Evolutionary conservation across 108 stramenopile genomes (phyloP), one percentile per base, ranked within the genome.

Genomic region (Nitzschia inconspicua): DNA sequence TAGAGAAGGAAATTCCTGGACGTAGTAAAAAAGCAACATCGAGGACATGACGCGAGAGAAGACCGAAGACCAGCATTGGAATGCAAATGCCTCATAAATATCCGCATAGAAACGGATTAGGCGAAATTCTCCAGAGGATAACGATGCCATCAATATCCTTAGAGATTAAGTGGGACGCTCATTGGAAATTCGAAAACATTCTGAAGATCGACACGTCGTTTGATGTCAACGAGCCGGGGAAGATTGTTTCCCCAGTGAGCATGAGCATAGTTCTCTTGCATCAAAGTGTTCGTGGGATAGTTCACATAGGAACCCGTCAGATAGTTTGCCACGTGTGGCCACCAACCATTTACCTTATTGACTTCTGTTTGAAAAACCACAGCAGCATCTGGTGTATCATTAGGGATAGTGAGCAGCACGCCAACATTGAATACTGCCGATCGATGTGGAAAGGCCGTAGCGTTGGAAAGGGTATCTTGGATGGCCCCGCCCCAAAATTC

Each of bases 401-500:
- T 40, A 13, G 63, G 70, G 6, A 64, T 35, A 19, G 51, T 19
- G n/a, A 71, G 36, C 14, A 37, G 32, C 25, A 71, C 42, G 3
- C 70, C 55, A 24, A 71, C 55, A 44, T 71, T 57, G 54, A 50
- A 71, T 4, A 71, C 29, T 3, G 63, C 63, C 23, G 40, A 11
- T 35, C 70, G 70, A 49, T 71, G 34, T 11, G 55, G 55, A 59
- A 71, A 71, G 56, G 54, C 63, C 19, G 68, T 69, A 4, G 37
- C 60, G 49, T 62, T 69, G 26, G 29, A 16, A 16, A 51, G 44
- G 5, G 40, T 52, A 11, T 61, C 13, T 18, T 60, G 49, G 18
- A 69, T 69, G 27, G 68, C 68, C 22, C 68, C 68, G 43, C 68
- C 68, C 68, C 68, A 69, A 8, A 69, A 39, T 27, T 69, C 68